These are phyloP conservation scores for Cordyceps cateniannulata DNA, from an alignment of 2,329 filamentous ascomycete species.

Conservation along the genomic window DNA sequence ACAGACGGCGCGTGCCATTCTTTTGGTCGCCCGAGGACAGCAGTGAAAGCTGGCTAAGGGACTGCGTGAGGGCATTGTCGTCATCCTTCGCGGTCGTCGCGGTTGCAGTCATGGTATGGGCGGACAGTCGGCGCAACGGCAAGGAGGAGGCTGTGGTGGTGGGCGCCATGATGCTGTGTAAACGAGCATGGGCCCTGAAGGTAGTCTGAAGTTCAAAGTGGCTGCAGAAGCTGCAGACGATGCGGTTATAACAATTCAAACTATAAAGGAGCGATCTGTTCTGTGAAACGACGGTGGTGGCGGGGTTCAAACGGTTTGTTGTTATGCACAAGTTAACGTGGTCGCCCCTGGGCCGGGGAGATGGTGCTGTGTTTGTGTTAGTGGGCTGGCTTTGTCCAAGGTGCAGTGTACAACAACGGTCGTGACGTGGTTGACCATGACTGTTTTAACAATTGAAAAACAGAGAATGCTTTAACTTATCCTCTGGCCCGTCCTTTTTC, in stretches of 20 bases:
- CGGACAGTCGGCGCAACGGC: slow-evolving; percentile 28
- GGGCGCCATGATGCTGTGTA: slow-evolving; percentile 21
- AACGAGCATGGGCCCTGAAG: slow-evolving; percentile 1
- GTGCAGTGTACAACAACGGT: not conserved
- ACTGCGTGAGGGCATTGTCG: slow-evolving; percentile 31
- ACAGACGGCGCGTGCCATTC: slow-evolving; percentile 21
- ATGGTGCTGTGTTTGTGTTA: not conserved
- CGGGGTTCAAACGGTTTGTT: slow-evolving; percentile 10
- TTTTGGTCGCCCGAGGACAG: slow-evolving; percentile 21
- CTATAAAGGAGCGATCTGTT: not conserved
- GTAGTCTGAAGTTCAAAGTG: not conserved
- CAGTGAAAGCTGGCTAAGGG: slow-evolving; percentile 40
- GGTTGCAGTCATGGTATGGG: slow-evolving; percentile 17
- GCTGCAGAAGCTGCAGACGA: not conserved
- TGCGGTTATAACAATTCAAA: not conserved
- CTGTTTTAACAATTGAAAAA: not conserved
- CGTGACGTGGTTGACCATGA: not conserved
- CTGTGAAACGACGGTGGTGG: not conserved
- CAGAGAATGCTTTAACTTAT: not conserved
- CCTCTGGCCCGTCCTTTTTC: too few relatives aligned
- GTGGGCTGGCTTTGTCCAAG: not conserved
- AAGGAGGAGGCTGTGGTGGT: slow-evolving; percentile 17
- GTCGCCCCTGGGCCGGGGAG: not conserved
- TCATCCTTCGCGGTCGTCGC: slow-evolving; percentile 19
- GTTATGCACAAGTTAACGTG: slow-evolving; percentile 7